A percentile compares a stretch with the other conserved stretches of the same genome.
Conservation (phyloP, 176 grass and related monocot species). For the Aegilops longissima region DNA sequence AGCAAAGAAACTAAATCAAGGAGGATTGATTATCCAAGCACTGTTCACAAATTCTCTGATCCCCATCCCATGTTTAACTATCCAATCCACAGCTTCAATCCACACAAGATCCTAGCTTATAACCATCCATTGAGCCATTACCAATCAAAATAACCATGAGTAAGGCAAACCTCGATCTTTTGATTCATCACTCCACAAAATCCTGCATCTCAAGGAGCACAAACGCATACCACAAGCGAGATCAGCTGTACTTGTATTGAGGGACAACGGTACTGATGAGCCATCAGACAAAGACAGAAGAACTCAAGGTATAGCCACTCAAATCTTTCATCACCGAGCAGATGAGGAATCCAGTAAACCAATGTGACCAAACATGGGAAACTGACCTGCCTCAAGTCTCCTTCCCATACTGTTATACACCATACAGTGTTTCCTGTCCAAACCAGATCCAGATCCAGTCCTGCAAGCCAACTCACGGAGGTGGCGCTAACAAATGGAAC, state of each 20-base stretch:
- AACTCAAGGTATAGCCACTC: neutral
- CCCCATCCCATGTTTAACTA: neutral
- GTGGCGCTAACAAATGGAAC: neutral
- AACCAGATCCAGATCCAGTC: neutral
- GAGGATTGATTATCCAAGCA: constrained; percentile 9
- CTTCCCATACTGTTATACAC: neutral
- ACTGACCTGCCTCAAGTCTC: constrained; percentile 29
- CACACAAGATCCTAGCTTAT: neutral
- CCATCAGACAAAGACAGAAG: neutral
- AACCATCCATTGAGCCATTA: neutral
- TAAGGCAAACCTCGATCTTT: neutral
- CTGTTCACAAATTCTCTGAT: neutral
- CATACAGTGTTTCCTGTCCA: neutral
- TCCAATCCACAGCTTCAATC: neutral
- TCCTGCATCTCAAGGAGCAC: too few relatives aligned
- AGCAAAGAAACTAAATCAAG: too few relatives aligned
- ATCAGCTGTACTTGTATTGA: too few relatives aligned
- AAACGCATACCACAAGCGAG: too few relatives aligned
- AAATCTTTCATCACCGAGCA: too few relatives aligned
- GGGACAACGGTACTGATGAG: too few relatives aligned
- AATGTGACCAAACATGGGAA: neutral
- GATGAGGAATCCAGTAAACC: neutral
- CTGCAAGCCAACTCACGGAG: constrained; percentile 18
- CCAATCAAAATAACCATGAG: too few relatives aligned
- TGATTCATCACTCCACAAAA: neutral